Base-by-base conservation (phyloP, 306 rosid species). In the Cucurbita argyrosperma region DNA sequence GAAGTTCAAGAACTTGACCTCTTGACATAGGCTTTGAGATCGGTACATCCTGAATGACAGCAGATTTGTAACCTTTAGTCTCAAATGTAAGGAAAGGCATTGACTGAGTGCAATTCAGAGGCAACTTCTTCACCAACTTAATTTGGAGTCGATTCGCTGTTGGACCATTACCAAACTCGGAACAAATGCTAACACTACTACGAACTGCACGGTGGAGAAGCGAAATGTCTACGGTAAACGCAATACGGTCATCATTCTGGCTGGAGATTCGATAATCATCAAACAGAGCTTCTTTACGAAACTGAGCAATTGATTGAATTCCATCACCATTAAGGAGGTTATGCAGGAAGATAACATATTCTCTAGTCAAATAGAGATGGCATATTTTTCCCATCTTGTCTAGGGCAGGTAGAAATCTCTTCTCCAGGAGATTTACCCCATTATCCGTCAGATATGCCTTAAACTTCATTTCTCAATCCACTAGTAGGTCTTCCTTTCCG, bases 141-240 rank as follows among this genome's bases (percentile, higher is more conserved):
- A 94, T 88, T 85, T 89, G 95, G 45, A 94, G 90, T 42, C 91
- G 88, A 53, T 87, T 87, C 26, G 82, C 59, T 7, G 84, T 69
- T 2, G 79, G 61, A 16, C 85, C 90, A 67, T 71, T 79, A 39
- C 88, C 94, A 63, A 82, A 84, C 18, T 86, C 90, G 21, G 92
- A 83, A 77, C 91, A 89, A 5, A 90, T 78, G 79, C 90, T 79
- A 78, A 87, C 97, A 77, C 87, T 86, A 64, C 98, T 94, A 55
- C 95, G 95, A 80, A 94, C 87, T 4, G 97, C 98, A 37, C 98
- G 92, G 35, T 85, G 88, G 72, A 94, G 88, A 65, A 90, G 96
- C 1, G 97, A 82, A 46, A 90, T 84, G 77, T 94, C 99, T 10
- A 91, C 47, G n/a, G 94, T 0, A 79, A 91, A 94, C 23, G 97